phyloP scores from a whole-genome alignment of 495 filamentous ascomycete genomes.

The Aspergillus kassunensis region DNA sequence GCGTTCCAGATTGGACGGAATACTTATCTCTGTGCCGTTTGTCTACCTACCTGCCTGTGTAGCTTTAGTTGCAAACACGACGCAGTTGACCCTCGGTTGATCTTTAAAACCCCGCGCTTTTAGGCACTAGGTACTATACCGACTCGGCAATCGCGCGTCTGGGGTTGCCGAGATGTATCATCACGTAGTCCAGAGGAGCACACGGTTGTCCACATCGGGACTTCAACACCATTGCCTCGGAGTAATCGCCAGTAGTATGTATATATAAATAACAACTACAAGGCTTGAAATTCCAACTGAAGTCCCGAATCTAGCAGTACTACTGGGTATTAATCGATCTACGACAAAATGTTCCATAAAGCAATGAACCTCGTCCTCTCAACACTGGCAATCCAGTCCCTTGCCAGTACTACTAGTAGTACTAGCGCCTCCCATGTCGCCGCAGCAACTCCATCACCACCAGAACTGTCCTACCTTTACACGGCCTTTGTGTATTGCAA shows the following conservation, averaged over 20 bases:
- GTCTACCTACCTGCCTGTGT: no score
- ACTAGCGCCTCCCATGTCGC: not conserved
- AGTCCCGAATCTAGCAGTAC: no score
- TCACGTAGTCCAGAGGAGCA: not conserved
- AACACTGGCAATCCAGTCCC: not conserved
- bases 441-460: constrained; percentile 14
- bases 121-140: no score
- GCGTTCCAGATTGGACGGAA: no score
- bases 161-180: not conserved
- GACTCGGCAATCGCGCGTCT: not conserved
- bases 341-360: not conserved
- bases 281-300: no score
- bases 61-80: no score
- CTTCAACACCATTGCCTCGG: not conserved
- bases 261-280: no score
- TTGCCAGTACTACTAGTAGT: no score
- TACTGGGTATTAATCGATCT: not conserved
- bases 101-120: not conserved
- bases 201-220: not conserved
- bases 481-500: constrained; percentile 26
- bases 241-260: no score
- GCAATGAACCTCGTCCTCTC: not conserved
- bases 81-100: not conserved
- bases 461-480: constrained; percentile 28
- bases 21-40: no score